Conservation (phyloP, 345 rosid genomes). For the Draba incana region DNA sequence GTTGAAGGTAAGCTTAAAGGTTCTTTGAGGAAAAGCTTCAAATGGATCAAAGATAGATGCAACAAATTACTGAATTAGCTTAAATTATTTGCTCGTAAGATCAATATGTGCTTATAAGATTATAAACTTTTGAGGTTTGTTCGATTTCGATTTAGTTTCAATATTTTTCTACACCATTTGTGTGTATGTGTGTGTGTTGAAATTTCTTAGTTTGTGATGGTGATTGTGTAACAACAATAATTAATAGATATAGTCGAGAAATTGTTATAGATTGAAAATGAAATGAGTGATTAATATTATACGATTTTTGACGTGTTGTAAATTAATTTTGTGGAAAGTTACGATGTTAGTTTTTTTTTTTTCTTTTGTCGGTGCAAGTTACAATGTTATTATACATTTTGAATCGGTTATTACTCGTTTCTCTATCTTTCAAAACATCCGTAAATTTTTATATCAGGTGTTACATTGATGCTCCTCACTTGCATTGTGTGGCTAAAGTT, state of each 20-base stretch:
- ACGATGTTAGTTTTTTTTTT: neutral
- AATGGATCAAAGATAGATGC: conserved; percentile 65
- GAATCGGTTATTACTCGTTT: no score
- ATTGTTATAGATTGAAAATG: neutral
- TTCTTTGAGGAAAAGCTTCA: conserved; percentile 63
- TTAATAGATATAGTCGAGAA: neutral
- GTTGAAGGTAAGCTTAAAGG: conserved; percentile 81
- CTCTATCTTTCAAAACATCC: no score
- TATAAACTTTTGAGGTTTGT: neutral
- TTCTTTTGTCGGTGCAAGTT: neutral
- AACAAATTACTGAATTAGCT: conserved; percentile 46
- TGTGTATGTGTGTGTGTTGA: conserved; percentile 7
- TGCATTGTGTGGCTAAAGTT: conserved; percentile 96
- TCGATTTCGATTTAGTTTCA: conserved; percentile 5
- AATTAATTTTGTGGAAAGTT: neutral
- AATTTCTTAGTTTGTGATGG: conserved; percentile 1
- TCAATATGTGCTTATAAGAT: neutral
- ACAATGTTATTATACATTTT: neutral
- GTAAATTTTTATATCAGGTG: no score
- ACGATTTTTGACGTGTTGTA: neutral
- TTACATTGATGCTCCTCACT: conserved; percentile 87
- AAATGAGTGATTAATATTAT: no score
- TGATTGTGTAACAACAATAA: conserved; percentile 1
- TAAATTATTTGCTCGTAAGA: no score
- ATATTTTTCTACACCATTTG: neutral